These are phyloP conservation scores for Lotmaria passim DNA, from an alignment of 208 protist genomes.

Conservation along the genomic window DNA sequence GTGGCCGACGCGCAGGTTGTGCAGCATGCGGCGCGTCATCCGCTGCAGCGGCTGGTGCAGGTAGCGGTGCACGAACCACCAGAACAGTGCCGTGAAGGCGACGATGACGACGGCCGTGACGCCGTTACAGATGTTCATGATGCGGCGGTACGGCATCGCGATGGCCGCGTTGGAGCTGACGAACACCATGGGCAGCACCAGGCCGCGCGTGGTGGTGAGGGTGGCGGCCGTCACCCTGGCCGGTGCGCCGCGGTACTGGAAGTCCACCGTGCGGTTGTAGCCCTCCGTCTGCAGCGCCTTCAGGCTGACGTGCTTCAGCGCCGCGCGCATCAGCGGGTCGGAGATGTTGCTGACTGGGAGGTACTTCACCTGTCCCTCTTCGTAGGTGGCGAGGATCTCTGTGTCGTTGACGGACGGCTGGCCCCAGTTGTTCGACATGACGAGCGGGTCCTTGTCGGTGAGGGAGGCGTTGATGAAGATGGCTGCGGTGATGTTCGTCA, in stretches of 20 bases:
- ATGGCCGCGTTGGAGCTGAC: constrained; percentile 6
- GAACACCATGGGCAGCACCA: constrained; percentile 15
- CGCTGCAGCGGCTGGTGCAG: constrained; percentile 18
- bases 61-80: constrained; percentile 6
- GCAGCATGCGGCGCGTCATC: constrained; percentile 1
- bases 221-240: constrained; percentile 2
- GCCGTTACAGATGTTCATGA: constrained; percentile 21
- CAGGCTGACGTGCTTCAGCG: constrained; percentile 36
- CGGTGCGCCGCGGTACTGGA: constrained; percentile 1
- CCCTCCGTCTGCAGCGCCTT: constrained; percentile 7
- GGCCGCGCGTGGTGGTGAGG: not conserved
- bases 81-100: constrained; percentile 12
- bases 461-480: constrained; percentile 11
- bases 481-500: constrained; percentile 1
- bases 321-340: constrained; percentile 44
- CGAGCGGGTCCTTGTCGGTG: constrained; percentile 9
- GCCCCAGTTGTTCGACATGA: constrained; percentile 37
- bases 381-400: not conserved
- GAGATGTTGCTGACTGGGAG: constrained; percentile 25
- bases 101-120: constrained; percentile 8
- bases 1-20: constrained; percentile 6
- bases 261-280: constrained; percentile 10
- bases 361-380: not conserved
- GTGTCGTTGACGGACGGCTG: constrained; percentile 8
- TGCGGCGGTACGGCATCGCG: constrained; percentile 4